Evolutionary conservation across 805 yeast species (phyloP).

Genomic region (Wickerhamiella galacta): DNA sequence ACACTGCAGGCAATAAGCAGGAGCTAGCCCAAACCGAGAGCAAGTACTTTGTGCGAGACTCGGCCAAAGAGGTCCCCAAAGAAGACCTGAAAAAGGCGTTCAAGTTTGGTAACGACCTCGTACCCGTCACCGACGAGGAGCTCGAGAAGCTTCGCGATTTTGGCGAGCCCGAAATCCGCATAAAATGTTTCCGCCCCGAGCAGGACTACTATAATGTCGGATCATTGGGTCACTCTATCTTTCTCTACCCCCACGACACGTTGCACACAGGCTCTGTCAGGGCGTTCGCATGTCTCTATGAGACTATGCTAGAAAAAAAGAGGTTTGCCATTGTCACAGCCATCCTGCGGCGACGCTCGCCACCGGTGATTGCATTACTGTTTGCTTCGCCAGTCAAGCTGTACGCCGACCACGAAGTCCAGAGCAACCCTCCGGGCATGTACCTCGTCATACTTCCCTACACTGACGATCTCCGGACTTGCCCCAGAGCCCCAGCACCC

Average conservation of each 20-base stretch:
- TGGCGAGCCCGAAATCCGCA: constrained; percentile 36
- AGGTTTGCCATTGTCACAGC: constrained; percentile 65
- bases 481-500: too few relatives aligned
- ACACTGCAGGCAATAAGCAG: constrained; percentile 35
- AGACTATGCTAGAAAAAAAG: constrained; percentile 33
- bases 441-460: constrained; percentile 54
- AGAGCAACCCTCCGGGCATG: constrained; percentile 51
- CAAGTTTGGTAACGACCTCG: constrained; percentile 26
- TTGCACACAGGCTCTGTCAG: constrained; percentile 43
- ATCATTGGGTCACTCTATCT: constrained; percentile 36
- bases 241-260: constrained; percentile 52
- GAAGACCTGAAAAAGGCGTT: constrained; percentile 25
- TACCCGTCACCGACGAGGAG: constrained; percentile 27
- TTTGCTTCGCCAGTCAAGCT: constrained; percentile 28
- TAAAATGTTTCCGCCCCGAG: constrained; percentile 44
- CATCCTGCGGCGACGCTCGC: constrained; percentile 32
- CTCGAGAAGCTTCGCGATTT: constrained; percentile 20
- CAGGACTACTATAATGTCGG: constrained; percentile 29
- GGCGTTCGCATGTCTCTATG: constrained; percentile 53
- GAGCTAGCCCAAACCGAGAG: constrained; percentile 36
- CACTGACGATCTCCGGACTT: constrained; percentile 52
- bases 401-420: constrained; percentile 11
- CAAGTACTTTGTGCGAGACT: constrained; percentile 23
- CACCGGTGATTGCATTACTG: constrained; percentile 46
- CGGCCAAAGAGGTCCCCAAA: constrained; percentile 29